Evolutionary conservation across 2,329 filamentous ascomycete species (phyloP).

Genomic region (Talaromyces albobiverticillius): DNA sequence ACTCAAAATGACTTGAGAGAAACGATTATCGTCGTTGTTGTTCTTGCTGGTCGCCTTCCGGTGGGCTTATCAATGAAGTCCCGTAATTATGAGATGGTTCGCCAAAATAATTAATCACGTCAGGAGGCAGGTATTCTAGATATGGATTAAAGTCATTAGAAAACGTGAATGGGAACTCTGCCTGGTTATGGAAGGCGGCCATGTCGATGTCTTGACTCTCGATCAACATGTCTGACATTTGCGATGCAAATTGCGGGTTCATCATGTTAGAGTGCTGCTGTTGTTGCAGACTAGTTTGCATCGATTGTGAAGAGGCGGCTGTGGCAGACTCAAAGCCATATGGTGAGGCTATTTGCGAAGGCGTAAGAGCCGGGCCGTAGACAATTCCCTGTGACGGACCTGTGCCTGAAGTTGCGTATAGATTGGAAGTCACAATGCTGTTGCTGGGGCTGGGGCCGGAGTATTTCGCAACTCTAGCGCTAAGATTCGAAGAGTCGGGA

Average conservation of each 20-base stretch:
- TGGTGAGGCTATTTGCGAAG: constrained; percentile 4
- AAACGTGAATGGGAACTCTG: constrained; percentile 37
- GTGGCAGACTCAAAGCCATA: constrained; percentile 2
- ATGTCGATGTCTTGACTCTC: constrained; percentile 77
- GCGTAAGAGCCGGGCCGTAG: background rate
- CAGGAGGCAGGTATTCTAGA: constrained; percentile 69
- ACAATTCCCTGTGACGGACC: background rate
- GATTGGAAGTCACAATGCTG: background rate
- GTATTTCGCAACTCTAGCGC: constrained; percentile 3
- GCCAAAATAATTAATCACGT: constrained; percentile 58
- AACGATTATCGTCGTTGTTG: background rate
- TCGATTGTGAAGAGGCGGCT: background rate
- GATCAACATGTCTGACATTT: constrained; percentile 58
- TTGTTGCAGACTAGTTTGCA: background rate
- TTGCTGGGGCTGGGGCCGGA: background rate
- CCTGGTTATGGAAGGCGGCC: constrained; percentile 52
- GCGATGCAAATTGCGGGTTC: constrained; percentile 14
- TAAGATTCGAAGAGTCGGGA: background rate
- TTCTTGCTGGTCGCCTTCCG: background rate
- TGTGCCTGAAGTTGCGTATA: background rate
- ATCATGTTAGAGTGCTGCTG: background rate
- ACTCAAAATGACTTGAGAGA: too few species aligned
- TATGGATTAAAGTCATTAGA: constrained; percentile 67
- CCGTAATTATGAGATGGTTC: constrained; percentile 27
- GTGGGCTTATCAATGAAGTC: background rate